Evolutionary conservation across 768 basidiomycete genomes (phyloP).

Genomic region (Crassisporium funariophilum): DNA sequence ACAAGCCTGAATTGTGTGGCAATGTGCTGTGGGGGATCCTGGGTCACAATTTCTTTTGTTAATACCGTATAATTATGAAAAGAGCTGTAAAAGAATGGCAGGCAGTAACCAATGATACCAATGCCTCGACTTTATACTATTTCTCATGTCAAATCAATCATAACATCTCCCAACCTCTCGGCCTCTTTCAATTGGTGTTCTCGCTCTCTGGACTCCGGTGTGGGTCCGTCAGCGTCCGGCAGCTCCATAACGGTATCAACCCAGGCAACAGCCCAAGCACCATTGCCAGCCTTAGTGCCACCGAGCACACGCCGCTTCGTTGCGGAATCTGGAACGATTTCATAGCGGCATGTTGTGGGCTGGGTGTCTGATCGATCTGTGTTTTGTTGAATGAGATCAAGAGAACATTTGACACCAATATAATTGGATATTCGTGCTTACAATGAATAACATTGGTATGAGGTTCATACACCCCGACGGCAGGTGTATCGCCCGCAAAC

Average conservation of each 20-base stretch:
- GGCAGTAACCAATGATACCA: too few species aligned
- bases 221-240: conserved; percentile 11
- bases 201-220: conserved; percentile 12
- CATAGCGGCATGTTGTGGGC: conserved; percentile 65
- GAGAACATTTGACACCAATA: conserved; percentile 3
- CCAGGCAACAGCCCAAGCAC: conserved; percentile 82
- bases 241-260: conserved; percentile 61
- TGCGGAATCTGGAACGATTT: conserved; percentile 48
- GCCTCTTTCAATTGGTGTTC: conserved; percentile 17
- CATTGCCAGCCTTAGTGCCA: conserved; percentile 74
- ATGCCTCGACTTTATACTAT: too few species aligned
- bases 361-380: conserved; percentile 80
- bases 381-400: conserved; percentile 5
- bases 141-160: conserved; percentile 16
- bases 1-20: too few species aligned
- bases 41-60: too few species aligned
- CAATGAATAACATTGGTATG: conserved; percentile 78
- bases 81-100: too few species aligned
- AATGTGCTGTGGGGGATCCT: too few species aligned
- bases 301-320: conserved; percentile 55
- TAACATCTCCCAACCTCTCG: conserved; percentile 12
- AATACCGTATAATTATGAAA: too few species aligned
- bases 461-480: conserved; percentile 79
- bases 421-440: conserved; percentile 37
- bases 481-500: conserved; percentile 33